Conservation (phyloP, 1,139 yeast species). For the Candida mesenterica region DNA sequence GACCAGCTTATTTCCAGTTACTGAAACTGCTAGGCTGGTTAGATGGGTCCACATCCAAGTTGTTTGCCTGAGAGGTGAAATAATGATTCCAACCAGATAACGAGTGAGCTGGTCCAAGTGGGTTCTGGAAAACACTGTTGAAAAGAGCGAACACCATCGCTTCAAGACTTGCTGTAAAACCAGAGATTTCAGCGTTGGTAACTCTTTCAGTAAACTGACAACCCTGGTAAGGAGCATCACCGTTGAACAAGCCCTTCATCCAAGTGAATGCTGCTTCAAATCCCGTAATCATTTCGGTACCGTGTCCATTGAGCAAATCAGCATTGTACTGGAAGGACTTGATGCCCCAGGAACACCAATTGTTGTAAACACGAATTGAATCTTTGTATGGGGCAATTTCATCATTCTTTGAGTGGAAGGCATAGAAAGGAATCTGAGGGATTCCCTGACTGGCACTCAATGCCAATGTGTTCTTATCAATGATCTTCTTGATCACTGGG, state of each 20-base stretch:
- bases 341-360: conserved; percentile 31
- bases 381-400: conserved; percentile 27
- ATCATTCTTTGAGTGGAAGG: conserved; percentile 35
- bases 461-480: conserved; percentile 21
- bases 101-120: conserved; percentile 1
- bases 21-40: background rate
- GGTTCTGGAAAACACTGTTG: background rate
- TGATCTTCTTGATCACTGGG: conserved; percentile 13
- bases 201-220: conserved; percentile 23
- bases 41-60: background rate
- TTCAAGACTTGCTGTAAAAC: background rate
- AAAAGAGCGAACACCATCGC: background rate
- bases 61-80: background rate
- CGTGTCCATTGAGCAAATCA: conserved; percentile 12
- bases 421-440: conserved; percentile 35
- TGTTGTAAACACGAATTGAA: conserved; percentile 23
- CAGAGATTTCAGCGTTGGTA: conserved; percentile 14
- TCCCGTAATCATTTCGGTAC: conserved; percentile 15
- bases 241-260: conserved; percentile 17
- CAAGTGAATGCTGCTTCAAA: conserved; percentile 19
- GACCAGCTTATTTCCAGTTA: no score
- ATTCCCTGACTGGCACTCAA: conserved; percentile 18
- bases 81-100: conserved; percentile 1
- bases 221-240: conserved; percentile 24
- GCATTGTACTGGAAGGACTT: conserved; percentile 8